A percentile compares a stretch with the other conserved stretches of the same genome.
phyloP scores from a whole-genome alignment of 176 grass and related monocot species.

The Secale cereale region DNA sequence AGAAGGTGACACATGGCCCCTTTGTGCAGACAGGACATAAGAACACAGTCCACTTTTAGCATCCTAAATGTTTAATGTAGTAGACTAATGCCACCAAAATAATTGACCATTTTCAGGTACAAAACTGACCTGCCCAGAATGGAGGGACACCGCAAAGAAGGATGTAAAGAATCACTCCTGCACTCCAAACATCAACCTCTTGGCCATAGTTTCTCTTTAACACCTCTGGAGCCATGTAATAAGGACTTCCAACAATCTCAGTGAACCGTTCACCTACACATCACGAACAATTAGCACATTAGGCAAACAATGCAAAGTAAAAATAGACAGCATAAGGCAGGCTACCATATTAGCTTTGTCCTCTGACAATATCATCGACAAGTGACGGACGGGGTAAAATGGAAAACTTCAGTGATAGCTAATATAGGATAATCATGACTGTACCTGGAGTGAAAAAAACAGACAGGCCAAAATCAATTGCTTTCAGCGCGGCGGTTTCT shows the following conservation, averaged over 20 bases:
- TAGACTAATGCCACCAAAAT: neutral
- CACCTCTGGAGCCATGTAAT: constrained; percentile 99
- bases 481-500: constrained; percentile 68
- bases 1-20: neutral
- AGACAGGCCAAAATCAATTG: constrained; percentile 91
- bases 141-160: constrained; percentile 94
- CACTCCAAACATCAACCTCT: constrained; percentile 98
- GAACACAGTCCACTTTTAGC: neutral
- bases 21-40: neutral
- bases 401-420: neutral
- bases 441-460: constrained; percentile 88
- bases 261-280: constrained; percentile 75
- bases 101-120: constrained; percentile 19
- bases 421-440: neutral
- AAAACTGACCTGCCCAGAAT: constrained; percentile 92
- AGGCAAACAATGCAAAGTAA: neutral
- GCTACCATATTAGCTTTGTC: neutral
- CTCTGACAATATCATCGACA: neutral
- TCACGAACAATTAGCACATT: constrained; percentile 25
- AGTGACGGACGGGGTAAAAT: constrained; percentile 18
- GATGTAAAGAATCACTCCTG: constrained; percentile 96
- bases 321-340: neutral
- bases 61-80: neutral
- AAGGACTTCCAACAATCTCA: constrained; percentile 99
- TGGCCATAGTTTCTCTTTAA: constrained; percentile 94